phyloP scores from a whole-genome alignment of 441 rosid genomes.

The Adansonia grandidieri region DNA sequence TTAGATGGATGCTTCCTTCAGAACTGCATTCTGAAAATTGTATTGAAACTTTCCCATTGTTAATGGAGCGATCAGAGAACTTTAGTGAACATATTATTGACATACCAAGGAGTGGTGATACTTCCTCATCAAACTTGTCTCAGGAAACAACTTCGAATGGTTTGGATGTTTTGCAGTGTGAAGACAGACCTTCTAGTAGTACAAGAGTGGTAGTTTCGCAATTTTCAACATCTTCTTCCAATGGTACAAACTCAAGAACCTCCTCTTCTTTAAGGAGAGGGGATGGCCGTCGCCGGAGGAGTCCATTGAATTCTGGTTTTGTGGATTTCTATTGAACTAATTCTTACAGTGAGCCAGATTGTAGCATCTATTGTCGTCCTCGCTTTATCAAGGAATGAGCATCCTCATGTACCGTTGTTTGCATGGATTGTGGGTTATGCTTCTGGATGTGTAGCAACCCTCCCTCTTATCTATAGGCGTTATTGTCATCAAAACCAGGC shows the following conservation, averaged over 20 bases:
- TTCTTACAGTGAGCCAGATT: constrained; percentile 83
- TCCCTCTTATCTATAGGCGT: constrained; percentile 92
- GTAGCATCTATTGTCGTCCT: constrained; percentile 73
- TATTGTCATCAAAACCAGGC: constrained; percentile 63
- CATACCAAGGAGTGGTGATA: constrained; percentile 51
- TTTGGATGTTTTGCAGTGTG: constrained; percentile 55
- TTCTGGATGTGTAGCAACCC: constrained; percentile 90
- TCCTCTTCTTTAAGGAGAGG: constrained; percentile 59
- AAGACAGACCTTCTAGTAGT: constrained; percentile 52
- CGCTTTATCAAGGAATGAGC: constrained; percentile 76
- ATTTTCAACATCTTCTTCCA: constrained; percentile 50
- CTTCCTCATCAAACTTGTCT: constrained; percentile 46
- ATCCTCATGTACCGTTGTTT: constrained; percentile 77
- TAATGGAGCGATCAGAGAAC: constrained; percentile 67
- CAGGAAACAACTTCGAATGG: constrained; percentile 60
- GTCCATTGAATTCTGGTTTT: constrained; percentile 86
- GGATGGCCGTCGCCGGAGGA: constrained; percentile 71
- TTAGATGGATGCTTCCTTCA: constrained; percentile 74
- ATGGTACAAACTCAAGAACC: constrained; percentile 54
- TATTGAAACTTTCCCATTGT: constrained; percentile 45
- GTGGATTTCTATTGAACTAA: constrained; percentile 88
- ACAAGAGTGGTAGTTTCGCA: constrained; percentile 39
- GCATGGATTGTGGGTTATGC: constrained; percentile 96
- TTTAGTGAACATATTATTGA: constrained; percentile 64
- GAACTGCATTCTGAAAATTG: constrained; percentile 45